Conservation (phyloP, 2,329 filamentous ascomycete genomes). For the Fusarium abutilonis region DNA sequence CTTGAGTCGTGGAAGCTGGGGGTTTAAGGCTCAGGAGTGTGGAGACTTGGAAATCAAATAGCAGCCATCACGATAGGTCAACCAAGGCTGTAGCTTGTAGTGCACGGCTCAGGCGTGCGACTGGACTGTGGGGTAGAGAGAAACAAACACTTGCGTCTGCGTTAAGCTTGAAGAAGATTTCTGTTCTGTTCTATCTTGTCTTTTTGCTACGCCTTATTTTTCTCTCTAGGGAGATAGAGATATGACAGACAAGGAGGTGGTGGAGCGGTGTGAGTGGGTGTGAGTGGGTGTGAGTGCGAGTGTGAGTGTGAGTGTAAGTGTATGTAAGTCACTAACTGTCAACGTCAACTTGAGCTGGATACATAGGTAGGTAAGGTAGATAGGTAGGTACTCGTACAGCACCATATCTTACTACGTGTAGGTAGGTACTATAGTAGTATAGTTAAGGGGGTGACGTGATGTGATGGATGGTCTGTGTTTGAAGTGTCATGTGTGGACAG, state of each 20-base stretch:
- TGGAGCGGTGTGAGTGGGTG: slow-evolving; percentile 34
- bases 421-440: slow-evolving; percentile 2
- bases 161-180: not conserved
- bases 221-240: no score
- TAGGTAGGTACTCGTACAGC: no score
- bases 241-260: slow-evolving; percentile 22
- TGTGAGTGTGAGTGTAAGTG: slow-evolving; percentile 12
- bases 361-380: no score
- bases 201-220: not conserved
- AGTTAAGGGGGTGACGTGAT: slow-evolving; percentile 34
- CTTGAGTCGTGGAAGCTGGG: no score
- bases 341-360: no score
- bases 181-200: not conserved
- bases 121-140: slow-evolving; percentile 46
- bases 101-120: slow-evolving; percentile 39
- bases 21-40: slow-evolving; percentile 42
- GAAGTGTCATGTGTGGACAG: slow-evolving; percentile 28
- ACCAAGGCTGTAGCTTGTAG: slow-evolving; percentile 28
- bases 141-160: slow-evolving; percentile 21
- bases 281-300: not conserved
- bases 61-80: slow-evolving; percentile 42
- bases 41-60: slow-evolving; percentile 40
- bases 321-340: not conserved
- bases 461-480: slow-evolving; percentile 30
- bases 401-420: no score